Evolutionary conservation across 164 flowering plant genomes (phyloP).

Genomic region (Magnolia kwangsiensis): DNA sequence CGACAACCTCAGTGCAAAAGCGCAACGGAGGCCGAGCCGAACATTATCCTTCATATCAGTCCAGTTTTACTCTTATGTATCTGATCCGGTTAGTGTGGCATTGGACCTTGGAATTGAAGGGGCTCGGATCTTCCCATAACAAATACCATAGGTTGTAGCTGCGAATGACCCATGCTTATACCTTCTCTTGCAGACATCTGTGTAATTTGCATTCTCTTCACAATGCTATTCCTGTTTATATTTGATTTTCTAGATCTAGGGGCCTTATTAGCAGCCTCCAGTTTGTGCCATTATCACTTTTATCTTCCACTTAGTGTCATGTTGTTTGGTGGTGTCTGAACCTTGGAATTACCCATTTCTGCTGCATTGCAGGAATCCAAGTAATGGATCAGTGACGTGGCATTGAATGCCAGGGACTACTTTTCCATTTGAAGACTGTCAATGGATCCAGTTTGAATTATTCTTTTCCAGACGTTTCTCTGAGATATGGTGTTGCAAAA

Average conservation of each 20-base stretch:
- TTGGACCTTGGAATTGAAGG: too few species aligned
- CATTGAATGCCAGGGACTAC: slow-evolving; percentile 3
- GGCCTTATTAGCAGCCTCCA: background rate
- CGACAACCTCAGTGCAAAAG: too few species aligned
- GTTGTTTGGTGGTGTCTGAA: background rate
- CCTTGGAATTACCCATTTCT: background rate
- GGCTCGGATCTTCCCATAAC: too few species aligned
- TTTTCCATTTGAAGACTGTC: slow-evolving; percentile 7
- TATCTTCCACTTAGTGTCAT: background rate
- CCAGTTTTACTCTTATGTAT: too few species aligned
- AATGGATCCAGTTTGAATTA: slow-evolving; percentile 23
- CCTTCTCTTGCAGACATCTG: background rate
- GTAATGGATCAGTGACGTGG: slow-evolving; percentile 6
- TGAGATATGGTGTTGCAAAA: slow-evolving; percentile 80
- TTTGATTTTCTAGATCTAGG: background rate
- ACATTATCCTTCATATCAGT: too few species aligned
- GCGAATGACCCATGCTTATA: background rate
- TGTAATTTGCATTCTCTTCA: background rate
- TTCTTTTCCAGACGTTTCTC: slow-evolving; percentile 31
- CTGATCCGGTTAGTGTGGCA: too few species aligned
- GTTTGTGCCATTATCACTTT: background rate
- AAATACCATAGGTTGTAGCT: background rate
- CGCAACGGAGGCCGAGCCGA: too few species aligned
- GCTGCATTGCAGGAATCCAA: slow-evolving; percentile 15
- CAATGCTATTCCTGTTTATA: background rate